Evolutionary conservation across 2,329 filamentous ascomycete genomes (phyloP), one percentile per base, ranked within the genome.

Genomic region (Fusarium annulatum): DNA sequence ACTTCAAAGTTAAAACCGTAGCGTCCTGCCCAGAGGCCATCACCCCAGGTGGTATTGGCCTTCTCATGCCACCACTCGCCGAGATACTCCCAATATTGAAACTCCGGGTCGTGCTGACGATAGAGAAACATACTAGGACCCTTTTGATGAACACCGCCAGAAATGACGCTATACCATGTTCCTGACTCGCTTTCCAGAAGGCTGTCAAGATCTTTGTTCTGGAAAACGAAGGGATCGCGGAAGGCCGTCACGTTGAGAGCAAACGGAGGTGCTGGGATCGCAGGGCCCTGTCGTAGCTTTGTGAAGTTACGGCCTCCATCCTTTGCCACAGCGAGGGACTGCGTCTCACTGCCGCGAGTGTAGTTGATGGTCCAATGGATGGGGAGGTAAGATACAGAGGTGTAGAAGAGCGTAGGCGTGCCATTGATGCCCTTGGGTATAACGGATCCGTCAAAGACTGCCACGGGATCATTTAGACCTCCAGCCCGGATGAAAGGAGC

Each of bases 1-100:
- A 85, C 83, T 71, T 87, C 85, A 46, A 85, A 86, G 67, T 87
- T 87, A 78, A 80, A 86, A 1, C 82, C 82, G 71, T 79, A 84
- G 2, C 79, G 76, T 4, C 83, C 83, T 5, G 80, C 81, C 79
- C 81, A 82, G 26, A 75, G 53, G 14, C 80, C 80, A 28, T 76
- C 73, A 5, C 80, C 80, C 80, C 81, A 82, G 0, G 80, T 82
- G 7, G 80, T 73, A 63, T 82, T 82, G 23, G 78, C 79, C n/a
- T 73, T 61, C 63, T 85, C 84, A 28, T 83, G 80, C 83, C 83
- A 77, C 75, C 75, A 77, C 57, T 77, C 56, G 12, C 75, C 75
- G 11, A 77, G 64, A 21, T 77, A 77, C 34, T 77, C 75, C 75
- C 75, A 77, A 34, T 75, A 72, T 51, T 77, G 75, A 23, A 77